Conservation (phyloP, 2,329 filamentous ascomycete species). For the Arachnomyces sp. region DNA sequence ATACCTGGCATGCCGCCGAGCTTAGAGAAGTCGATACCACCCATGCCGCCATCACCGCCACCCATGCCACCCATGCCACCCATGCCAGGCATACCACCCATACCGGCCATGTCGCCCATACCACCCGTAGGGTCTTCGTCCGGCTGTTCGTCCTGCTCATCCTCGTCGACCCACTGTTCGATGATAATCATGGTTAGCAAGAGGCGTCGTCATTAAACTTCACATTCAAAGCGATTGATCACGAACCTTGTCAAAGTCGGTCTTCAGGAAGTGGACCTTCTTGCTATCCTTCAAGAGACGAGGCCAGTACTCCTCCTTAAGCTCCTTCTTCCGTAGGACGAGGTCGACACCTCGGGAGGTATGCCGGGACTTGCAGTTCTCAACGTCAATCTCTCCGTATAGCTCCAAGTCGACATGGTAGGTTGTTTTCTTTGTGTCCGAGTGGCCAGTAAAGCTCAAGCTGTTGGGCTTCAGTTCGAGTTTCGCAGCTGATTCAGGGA, state of each 20-base stretch:
- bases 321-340: constrained; percentile 93
- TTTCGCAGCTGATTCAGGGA: constrained; percentile 66
- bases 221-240: constrained; percentile 10
- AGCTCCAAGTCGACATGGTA: constrained; percentile 84
- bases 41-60: constrained; percentile 61
- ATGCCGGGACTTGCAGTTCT: constrained; percentile 79
- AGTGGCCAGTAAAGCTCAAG: constrained; percentile 76
- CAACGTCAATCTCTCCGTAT: constrained; percentile 81
- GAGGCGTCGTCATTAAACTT: constrained; percentile 1
- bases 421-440: constrained; percentile 72
- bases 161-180: constrained; percentile 84
- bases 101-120: constrained; percentile 37
- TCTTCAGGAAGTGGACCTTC: constrained; percentile 95
- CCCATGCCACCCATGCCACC: constrained; percentile 36
- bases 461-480: constrained; percentile 72
- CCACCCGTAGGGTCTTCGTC: constrained; percentile 67
- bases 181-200: not conserved
- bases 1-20: constrained; percentile 45
- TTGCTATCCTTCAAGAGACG: constrained; percentile 82
- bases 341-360: constrained; percentile 81
- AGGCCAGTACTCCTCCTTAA: constrained; percentile 92
- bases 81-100: constrained; percentile 34
- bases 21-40: constrained; percentile 91
- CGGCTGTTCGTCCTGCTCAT: constrained; percentile 86
- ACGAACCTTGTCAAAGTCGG: constrained; percentile 88